phyloP scores from a whole-genome alignment of 352 stramenopile genomes.

The Phytophthora brassicae region DNA sequence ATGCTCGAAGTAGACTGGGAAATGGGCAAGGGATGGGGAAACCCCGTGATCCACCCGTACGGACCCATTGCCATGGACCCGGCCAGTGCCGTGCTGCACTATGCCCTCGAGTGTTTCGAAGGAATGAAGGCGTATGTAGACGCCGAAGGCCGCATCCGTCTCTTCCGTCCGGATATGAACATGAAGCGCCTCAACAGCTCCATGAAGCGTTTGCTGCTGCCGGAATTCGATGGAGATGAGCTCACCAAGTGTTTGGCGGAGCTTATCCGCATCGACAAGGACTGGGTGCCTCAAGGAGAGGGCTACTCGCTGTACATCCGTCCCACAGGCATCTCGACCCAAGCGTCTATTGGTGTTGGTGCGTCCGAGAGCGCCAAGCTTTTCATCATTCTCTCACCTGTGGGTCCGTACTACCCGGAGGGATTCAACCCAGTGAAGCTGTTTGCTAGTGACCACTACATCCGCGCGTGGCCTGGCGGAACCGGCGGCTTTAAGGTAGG shows the following conservation, averaged over 20 bases:
- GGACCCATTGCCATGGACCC: constrained; percentile 91
- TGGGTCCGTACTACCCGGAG: constrained; percentile 98
- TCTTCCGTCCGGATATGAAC: constrained; percentile 97
- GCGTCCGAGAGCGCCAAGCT: constrained; percentile 90
- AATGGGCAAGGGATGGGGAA: constrained; percentile 79
- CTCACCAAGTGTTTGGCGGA: constrained; percentile 91
- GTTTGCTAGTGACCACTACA: constrained; percentile 90
- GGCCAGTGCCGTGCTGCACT: constrained; percentile 93
- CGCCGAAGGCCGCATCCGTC: constrained; percentile 79
- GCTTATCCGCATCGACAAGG: constrained; percentile 78
- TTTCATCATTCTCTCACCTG: constrained; percentile 96
- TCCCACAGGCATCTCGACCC: constrained; percentile 92
- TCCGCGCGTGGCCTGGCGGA: constrained; percentile 96
- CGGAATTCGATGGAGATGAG: constrained; percentile 90
- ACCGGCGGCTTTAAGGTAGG: constrained; percentile 94
- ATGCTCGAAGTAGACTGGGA: constrained; percentile 96
- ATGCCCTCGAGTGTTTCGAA: constrained; percentile 95
- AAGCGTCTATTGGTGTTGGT: constrained; percentile 90
- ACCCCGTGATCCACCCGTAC: constrained; percentile 91
- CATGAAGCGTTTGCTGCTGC: constrained; percentile 92
- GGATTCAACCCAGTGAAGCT: constrained; percentile 92
- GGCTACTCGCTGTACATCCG: constrained; percentile 97
- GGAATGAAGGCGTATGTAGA: constrained; percentile 95
- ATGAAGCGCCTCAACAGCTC: constrained; percentile 94
- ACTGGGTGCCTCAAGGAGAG: constrained; percentile 95